These are phyloP conservation scores for Phanerodontia chrysosporium DNA, from an alignment of 768 basidiomycete species.

Conservation along the genomic window DNA sequence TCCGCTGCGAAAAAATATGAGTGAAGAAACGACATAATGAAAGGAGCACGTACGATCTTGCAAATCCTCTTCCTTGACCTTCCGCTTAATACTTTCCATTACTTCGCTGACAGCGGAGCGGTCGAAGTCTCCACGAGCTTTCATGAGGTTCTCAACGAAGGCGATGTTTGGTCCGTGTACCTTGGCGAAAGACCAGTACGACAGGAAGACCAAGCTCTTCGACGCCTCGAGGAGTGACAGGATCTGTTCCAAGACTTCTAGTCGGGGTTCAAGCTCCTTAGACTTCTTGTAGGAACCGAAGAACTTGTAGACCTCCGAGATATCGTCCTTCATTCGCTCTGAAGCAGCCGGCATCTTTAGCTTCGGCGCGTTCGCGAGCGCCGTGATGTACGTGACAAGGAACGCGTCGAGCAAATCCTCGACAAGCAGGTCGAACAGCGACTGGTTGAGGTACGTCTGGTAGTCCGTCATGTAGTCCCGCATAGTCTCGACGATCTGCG, in stretches of 20 bases:
- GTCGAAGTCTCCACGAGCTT: constrained; percentile 86
- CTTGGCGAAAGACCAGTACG: constrained; percentile 92
- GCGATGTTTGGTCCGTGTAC: constrained; percentile 89
- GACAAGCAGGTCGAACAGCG: constrained; percentile 85
- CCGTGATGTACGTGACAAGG: constrained; percentile 86
- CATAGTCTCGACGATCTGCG: constrained; percentile 91
- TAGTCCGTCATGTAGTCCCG: constrained; percentile 96
- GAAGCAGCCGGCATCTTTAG: constrained; percentile 81
- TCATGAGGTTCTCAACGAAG: constrained; percentile 90
- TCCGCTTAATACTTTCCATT: constrained; percentile 90
- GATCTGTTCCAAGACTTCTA: constrained; percentile 84
- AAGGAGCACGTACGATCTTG: constrained; percentile 63
- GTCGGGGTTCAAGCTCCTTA: constrained; percentile 75
- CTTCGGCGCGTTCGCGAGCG: constrained; percentile 79
- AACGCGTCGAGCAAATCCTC: constrained; percentile 92
- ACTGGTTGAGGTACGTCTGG: constrained; percentile 84
- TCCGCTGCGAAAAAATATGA: constrained; percentile 42
- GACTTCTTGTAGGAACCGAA: constrained; percentile 76
- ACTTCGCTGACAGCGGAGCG: constrained; percentile 84
- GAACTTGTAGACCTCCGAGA: constrained; percentile 71
- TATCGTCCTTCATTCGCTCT: constrained; percentile 80
- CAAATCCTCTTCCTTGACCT: constrained; percentile 85
- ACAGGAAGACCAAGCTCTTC: constrained; percentile 85
- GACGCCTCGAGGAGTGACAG: constrained; percentile 80
- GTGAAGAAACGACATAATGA: constrained; percentile 9